These are phyloP conservation scores for Dactylellina sp. DNA, from an alignment of 2,329 filamentous ascomycete species.

Conservation along the genomic window DNA sequence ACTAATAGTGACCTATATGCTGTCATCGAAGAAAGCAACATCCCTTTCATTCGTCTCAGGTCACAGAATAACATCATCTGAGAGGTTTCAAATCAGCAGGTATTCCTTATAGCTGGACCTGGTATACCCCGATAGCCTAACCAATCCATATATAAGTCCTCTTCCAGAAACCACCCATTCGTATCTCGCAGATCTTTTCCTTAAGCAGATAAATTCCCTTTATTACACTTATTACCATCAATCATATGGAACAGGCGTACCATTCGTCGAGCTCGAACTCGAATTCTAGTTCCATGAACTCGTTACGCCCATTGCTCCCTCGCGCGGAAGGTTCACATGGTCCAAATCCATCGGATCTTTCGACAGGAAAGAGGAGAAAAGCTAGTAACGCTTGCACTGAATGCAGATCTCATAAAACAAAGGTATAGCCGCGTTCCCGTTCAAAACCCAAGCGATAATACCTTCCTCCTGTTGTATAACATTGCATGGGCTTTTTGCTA, in stretches of 20 bases:
- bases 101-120: conserved; percentile 23
- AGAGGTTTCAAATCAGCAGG: conserved; percentile 10
- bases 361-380: conserved; percentile 50
- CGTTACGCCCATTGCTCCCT: conserved; percentile 46
- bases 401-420: conserved; percentile 54
- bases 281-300: conserved; percentile 54
- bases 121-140: conserved; percentile 16
- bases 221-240: background rate
- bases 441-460: background rate
- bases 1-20: conserved; percentile 47
- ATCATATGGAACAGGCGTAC: conserved; percentile 41
- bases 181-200: conserved; percentile 42
- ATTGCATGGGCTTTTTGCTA: too few relatives aligned
- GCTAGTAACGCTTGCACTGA: conserved; percentile 55
- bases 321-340: conserved; percentile 51
- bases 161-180: background rate
- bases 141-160: conserved; percentile 2
- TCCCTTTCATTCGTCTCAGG: conserved; percentile 49
- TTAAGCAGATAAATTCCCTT: conserved; percentile 7
- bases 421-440: conserved; percentile 14
- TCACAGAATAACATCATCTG: conserved; percentile 29
- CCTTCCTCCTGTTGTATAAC: conserved; percentile 24
- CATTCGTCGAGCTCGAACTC: conserved; percentile 47
- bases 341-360: conserved; percentile 48
- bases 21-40: conserved; percentile 39